Base-by-base conservation (phyloP, 345 rosid genomes). In the Zanthoxylum bungeanum region DNA sequence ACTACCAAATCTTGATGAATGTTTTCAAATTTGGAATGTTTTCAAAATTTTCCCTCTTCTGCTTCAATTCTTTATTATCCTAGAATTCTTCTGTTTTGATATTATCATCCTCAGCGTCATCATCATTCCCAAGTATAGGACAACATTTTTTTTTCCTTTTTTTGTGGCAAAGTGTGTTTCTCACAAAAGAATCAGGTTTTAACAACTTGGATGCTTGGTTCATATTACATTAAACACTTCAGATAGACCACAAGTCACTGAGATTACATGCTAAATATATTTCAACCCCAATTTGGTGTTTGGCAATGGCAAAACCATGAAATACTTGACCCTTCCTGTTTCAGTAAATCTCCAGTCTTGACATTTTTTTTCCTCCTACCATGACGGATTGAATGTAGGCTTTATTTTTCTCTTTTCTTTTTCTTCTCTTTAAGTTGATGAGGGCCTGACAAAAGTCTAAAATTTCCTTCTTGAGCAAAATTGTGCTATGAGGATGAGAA, bases 171-270 rank as follows among this genome's bases (percentile, higher is more conserved):
- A 57, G 4, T 27, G 21, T 16, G 21, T 10, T 28, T 12, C 60
- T 57, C 60, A 28, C 60, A 57, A 17, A 28, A 57, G 28, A 9
- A 36, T 28, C 21, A 12, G 36, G 3, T 28, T 57, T 11, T 28
- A 57, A 14, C n/a, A 11, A 30, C 53, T 34, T 28, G 40, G 40
- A 47, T 64, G 69, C 69, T 64, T 22, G 28, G 37, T 64, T 64
- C 25, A 33, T n/a, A 14, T n/a, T 46, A 28, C 24, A 65, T 47
- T 28, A 5, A 56, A 56, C 9, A 12, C 60, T 22, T 56, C 36
- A 56, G 60, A 27, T 28, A 56, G 17, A 56, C 36, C 6, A 28
- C n/a, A 64, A 64, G 39, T 47, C 55, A 28, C 22, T 34, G 37
- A 19, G 8, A 28, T 22, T 22, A 9, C 27, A 30, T 47, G 27